Evolutionary conservation across 208 protist genomes (phyloP), one percentile per base, ranked within the genome.

Genomic region (Zelonia costaricensis): DNA sequence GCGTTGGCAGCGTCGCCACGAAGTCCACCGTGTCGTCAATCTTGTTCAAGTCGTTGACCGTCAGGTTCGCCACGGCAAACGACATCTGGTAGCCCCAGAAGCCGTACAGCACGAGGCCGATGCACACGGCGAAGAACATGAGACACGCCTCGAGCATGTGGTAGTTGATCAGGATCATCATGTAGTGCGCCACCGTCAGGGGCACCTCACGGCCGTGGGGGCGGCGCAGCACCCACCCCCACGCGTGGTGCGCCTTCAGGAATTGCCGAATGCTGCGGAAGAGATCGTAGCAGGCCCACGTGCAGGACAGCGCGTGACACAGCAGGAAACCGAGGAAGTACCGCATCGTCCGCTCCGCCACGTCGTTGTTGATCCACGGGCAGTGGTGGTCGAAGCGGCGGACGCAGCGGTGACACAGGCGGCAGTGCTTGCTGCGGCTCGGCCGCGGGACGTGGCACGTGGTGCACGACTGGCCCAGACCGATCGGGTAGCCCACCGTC

Each of bases 361-460:
- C 94, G 78, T 97, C 96, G 62, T 97, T 98, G 84, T 98, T 98
- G 23, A 99, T 92, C 97, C 97, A 99, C 23, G 85, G 87, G 75
- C 97, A 99, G 77, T 98, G 95, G 68, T 99, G 97, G 67, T 99
- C 97, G 69, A 90, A 98, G 54, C 91, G 91, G 30, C 95, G 84
- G 18, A 99, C 94, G 80, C 97, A 99, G 33, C 57, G 53, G 33
- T 93, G 64, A 69, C 94, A 98, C 36, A 97, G 33, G 4, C 78
- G 45, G 69, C 97, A 98, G 77, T 99, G 97, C 72, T 98, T 97
- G 31, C 95, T 95, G 31, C 97, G 88, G 27, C 88, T 78, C 9
- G 97, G 97, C 28, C 87, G 93, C 1, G 70, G 58, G 1, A 94
- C 57, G 54, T 70, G 51, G 73, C 88, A 97, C 13, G 88, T 92